Conservation (phyloP, 495 filamentous ascomycete species). For the Entonaema liquescens region DNA sequence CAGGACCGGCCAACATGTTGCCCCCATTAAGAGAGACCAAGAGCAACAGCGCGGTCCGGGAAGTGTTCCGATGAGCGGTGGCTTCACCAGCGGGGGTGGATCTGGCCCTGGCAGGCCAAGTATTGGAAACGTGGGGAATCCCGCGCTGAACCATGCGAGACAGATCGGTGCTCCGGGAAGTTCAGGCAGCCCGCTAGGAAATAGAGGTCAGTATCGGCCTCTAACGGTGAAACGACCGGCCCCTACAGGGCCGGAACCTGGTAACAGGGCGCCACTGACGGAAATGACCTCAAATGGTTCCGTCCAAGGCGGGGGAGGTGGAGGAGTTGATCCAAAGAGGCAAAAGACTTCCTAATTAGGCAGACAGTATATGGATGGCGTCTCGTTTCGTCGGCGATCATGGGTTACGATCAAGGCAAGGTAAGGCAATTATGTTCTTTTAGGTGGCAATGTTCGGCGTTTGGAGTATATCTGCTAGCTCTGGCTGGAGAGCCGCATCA, state of each 20-base stretch:
- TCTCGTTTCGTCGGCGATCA: conserved; percentile 2
- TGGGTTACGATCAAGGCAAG: conserved; percentile 15
- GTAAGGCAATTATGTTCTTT: conserved; percentile 4
- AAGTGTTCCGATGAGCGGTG: conserved; percentile 8
- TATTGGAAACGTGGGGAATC: conserved; percentile 67
- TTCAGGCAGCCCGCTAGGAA: conserved; percentile 64
- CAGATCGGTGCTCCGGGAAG: conserved; percentile 76
- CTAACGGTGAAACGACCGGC: conserved; percentile 65
- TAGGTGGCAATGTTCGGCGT: conserved; percentile 33
- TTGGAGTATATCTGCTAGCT: conserved; percentile 27
- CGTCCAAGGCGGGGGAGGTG: conserved; percentile 15
- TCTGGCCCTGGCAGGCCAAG: conserved; percentile 44
- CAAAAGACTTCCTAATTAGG: conserved; percentile 49
- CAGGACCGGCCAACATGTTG: conserved; percentile 54
- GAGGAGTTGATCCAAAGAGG: conserved; percentile 51
- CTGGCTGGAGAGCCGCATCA: neutral
- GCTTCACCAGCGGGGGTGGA: conserved; percentile 33
- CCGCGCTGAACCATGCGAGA: conserved; percentile 70
- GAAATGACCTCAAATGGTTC: conserved; percentile 52
- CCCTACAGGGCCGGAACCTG: conserved; percentile 32
- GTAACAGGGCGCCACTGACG: conserved; percentile 46
- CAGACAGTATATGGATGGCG: neutral
- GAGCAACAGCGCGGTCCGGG: conserved; percentile 22
- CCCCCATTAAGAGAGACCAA: conserved; percentile 44
- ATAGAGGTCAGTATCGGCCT: conserved; percentile 67